Base-by-base conservation (phyloP, 2,329 filamentous ascomycete genomes). In the Neofusicoccum kwambonambiense region DNA sequence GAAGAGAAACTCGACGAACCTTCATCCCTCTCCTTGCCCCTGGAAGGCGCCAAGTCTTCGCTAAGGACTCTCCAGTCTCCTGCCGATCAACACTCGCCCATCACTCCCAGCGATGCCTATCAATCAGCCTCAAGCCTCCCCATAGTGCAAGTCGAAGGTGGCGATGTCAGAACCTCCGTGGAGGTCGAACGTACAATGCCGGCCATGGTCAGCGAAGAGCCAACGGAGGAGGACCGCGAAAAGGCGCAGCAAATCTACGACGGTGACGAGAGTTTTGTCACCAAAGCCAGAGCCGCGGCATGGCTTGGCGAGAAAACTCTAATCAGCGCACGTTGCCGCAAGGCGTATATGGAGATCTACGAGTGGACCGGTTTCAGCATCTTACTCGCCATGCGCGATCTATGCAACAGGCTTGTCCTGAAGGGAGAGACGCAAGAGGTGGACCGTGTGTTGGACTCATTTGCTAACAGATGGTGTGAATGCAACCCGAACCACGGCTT, bases 381-480 rank as follows among this genome's bases (percentile, higher is more conserved):
- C 54, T 83, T 98, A 15, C 83, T 85, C 42, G 88, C 91, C 7
- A 83, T 98, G 68, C 88, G 95, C 31, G 86, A 89, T 66, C 84
- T 99, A 31, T 99, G 95, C 76, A 86, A 86, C 62, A 89, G 91
- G 37, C 83, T 98, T 27, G 84, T 95, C 4, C 83, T 99, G 65
- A 91, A 91, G 69, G 95, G 91, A 45, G 95, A 99, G 79, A 96
- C 93, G 2, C 95, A 99, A 78, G 94, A 99, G 77, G 92, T 99
- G 19, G 95, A 99, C 75, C 90, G 95, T 39, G 94, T 99, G 66
- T 80, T 99, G 68, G 91, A 96, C 71, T 90, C 91, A 19, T 94
- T 98, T 71, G 92, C 95, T 3, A 88, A 87, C 68, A 84, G 94
- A 67, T 99, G 95, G 95, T 97, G 92, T 75, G 87, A 91, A 70